Percentiles rank a stretch among this genome's conserved stretches.
phyloP scores from a whole-genome alignment of 140 eudicot species.

The Senecio squalidus region DNA sequence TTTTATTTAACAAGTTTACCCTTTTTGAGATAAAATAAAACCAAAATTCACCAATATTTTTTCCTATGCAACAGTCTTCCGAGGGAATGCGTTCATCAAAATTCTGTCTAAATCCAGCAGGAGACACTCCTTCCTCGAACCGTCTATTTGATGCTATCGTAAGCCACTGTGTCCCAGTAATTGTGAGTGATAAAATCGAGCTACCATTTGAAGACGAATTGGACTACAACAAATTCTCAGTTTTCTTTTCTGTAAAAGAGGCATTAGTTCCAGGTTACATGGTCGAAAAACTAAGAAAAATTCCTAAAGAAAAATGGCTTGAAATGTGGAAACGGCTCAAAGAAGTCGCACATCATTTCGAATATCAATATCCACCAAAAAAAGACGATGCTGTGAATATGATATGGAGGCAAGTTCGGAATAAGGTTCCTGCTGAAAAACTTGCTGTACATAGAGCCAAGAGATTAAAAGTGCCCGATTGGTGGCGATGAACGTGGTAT shows the following conservation, averaged over 20 bases:
- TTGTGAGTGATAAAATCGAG: constrained; percentile 85
- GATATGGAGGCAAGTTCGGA: constrained; percentile 90
- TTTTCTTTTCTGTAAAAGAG: constrained; percentile 71
- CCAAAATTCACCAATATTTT: neutral
- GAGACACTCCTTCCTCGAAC: constrained; percentile 99
- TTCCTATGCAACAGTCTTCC: constrained; percentile 51
- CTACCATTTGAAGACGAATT: constrained; percentile 87
- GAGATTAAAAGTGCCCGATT: constrained; percentile 90
- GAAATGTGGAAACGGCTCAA: constrained; percentile 75
- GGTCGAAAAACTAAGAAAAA: constrained; percentile 56
- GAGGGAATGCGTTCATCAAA: constrained; percentile 89
- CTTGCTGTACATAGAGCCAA: constrained; percentile 84
- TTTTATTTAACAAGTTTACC: too few species aligned
- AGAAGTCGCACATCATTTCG: constrained; percentile 62
- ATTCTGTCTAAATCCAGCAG: constrained; percentile 93
- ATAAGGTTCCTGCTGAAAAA: constrained; percentile 64
- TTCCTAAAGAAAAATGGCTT: constrained; percentile 70
- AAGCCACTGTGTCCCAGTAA: constrained; percentile 93
- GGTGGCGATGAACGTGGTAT: constrained; percentile 68
- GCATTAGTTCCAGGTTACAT: constrained; percentile 65
- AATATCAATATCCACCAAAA: constrained; percentile 88
- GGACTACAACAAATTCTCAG: constrained; percentile 68
- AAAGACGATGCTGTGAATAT: constrained; percentile 85
- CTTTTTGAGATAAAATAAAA: too few species aligned
- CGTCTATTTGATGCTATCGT: constrained; percentile 95